These are phyloP conservation scores for Apodospora peruviana DNA, from an alignment of 495 filamentous ascomycete genomes.

Conservation along the genomic window DNA sequence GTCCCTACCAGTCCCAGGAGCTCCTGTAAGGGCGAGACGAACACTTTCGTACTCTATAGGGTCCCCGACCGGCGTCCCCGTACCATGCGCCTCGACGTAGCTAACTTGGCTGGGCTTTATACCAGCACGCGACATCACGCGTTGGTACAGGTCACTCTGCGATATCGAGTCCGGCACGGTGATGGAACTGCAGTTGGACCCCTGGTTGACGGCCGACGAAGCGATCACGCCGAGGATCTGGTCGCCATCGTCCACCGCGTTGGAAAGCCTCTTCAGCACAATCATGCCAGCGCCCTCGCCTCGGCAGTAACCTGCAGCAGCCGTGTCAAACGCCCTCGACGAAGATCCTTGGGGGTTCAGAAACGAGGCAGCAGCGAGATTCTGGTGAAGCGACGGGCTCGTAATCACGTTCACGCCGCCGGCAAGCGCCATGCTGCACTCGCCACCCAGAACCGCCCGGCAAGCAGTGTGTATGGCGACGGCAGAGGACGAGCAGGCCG, in stretches of 20 bases:
- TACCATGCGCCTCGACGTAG: constrained; percentile 42
- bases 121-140: constrained; percentile 36
- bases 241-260: constrained; percentile 43
- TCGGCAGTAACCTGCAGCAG: constrained; percentile 57
- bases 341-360: constrained; percentile 32
- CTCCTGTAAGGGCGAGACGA: constrained; percentile 21
- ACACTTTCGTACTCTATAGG: constrained; percentile 20
- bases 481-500: constrained; percentile 50
- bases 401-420: constrained; percentile 32
- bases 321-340: constrained; percentile 53
- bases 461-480: constrained; percentile 47
- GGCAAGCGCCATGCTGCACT: constrained; percentile 36
- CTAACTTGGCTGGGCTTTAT: constrained; percentile 34
- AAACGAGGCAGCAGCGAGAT: constrained; percentile 35
- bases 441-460: constrained; percentile 37
- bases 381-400: constrained; percentile 43
- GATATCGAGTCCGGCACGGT: constrained; percentile 43
- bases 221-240: constrained; percentile 55
- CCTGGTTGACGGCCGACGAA: constrained; percentile 46
- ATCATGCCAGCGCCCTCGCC: constrained; percentile 53
- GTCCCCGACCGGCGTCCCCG: constrained; percentile 13
- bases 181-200: constrained; percentile 44
- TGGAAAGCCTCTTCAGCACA: constrained; percentile 47
- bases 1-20: too few species aligned
- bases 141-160: constrained; percentile 44